Conservation (phyloP, 352 stramenopile genomes). For the Phytophthora quininea region DNA sequence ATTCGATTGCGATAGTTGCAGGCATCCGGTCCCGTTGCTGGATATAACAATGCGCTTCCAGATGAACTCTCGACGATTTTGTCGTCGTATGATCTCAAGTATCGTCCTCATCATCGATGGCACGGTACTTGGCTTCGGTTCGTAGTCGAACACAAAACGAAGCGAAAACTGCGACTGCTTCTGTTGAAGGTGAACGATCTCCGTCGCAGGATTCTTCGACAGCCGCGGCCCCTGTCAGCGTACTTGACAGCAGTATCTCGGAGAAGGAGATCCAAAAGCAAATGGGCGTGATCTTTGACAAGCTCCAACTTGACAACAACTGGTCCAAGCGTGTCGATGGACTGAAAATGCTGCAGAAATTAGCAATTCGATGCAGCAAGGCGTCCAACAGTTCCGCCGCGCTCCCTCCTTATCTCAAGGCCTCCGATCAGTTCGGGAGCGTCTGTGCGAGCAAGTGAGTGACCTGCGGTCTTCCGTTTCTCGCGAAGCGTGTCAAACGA, state of each 20-base stretch:
- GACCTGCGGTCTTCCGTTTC: conserved; percentile 84
- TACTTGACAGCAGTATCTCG: conserved; percentile 32
- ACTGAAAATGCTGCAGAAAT: conserved; percentile 65
- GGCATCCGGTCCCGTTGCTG: conserved; percentile 1
- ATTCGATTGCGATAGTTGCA: neutral
- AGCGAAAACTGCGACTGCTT: conserved; percentile 28
- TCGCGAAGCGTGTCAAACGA: conserved; percentile 75
- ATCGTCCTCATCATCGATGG: conserved; percentile 59
- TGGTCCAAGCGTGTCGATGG: conserved; percentile 82
- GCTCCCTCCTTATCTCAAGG: conserved; percentile 41
- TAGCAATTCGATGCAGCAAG: conserved; percentile 51
- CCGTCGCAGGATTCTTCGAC: conserved; percentile 49
- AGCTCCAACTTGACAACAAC: conserved; percentile 68
- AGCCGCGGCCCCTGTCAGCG: conserved; percentile 3
- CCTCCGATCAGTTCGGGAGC: conserved; percentile 64
- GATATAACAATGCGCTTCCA: conserved; percentile 3
- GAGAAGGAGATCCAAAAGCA: conserved; percentile 73
- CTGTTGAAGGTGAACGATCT: conserved; percentile 34
- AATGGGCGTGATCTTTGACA: conserved; percentile 55
- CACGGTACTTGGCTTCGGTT: conserved; percentile 57
- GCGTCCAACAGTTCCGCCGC: conserved; percentile 29
- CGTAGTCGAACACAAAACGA: conserved; percentile 46
- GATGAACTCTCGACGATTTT: conserved; percentile 49
- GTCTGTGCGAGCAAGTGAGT: conserved; percentile 70
- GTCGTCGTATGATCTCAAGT: conserved; percentile 55